Percentiles rank a stretch among this genome's conserved stretches.
Evolutionary conservation across 768 basidiomycete genomes (phyloP).

Genomic region (Nidularia sp.): DNA sequence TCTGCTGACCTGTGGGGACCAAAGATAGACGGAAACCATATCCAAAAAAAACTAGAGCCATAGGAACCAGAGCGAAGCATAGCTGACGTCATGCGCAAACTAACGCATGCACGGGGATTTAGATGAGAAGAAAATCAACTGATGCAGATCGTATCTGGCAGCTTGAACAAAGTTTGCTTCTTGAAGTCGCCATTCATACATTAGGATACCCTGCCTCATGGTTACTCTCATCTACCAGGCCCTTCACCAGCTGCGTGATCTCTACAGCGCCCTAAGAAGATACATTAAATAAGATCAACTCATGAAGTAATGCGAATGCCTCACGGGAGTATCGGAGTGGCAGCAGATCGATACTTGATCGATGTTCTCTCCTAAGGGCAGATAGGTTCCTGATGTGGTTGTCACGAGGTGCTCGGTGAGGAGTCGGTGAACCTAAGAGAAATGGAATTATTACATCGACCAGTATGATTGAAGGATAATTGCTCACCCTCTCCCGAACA

Average conservation of each 20-base stretch:
- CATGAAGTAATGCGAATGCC: slow-evolving; percentile 13
- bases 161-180: no score
- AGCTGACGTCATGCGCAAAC: neutral
- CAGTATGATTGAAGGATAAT: neutral
- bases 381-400: slow-evolving; percentile 33
- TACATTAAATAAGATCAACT: neutral
- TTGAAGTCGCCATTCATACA: no score
- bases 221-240: slow-evolving; percentile 54
- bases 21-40: neutral
- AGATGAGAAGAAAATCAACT: no score
- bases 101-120: no score
- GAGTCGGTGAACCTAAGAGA: slow-evolving; percentile 36
- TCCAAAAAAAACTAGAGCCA: neutral
- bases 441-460: neutral
- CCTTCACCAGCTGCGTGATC: slow-evolving; percentile 47
- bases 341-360: slow-evolving; percentile 58
- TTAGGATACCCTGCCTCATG: slow-evolving; percentile 18
- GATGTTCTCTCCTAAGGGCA: slow-evolving; percentile 41
- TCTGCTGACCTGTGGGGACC: neutral
- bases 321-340: slow-evolving; percentile 61
- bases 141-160: no score
- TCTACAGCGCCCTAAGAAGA: slow-evolving; percentile 44
- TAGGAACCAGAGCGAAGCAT: neutral
- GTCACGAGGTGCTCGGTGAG: slow-evolving; percentile 42
- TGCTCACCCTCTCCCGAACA: slow-evolving; percentile 39